Conservation (phyloP, 2,329 filamentous ascomycete genomes). For the Alternaria triticina region DNA sequence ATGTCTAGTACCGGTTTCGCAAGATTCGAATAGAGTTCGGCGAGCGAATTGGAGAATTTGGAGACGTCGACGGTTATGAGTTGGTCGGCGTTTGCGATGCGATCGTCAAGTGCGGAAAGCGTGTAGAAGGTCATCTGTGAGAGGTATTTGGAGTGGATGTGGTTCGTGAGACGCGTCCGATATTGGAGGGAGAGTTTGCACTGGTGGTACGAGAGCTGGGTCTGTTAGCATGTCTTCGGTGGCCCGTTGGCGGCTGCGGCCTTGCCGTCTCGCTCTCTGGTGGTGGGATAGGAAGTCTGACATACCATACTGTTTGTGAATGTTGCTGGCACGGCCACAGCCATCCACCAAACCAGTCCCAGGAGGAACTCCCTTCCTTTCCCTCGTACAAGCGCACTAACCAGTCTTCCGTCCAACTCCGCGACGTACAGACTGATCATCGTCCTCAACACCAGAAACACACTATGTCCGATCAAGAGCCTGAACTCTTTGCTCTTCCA, state of each 20-base stretch:
- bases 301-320: slow-evolving; percentile 98
- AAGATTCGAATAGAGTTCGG: slow-evolving; percentile 94
- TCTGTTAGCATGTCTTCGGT: slow-evolving; percentile 22
- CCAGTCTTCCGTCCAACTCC: slow-evolving; percentile 90
- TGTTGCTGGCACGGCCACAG: slow-evolving; percentile 92
- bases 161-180: slow-evolving; percentile 87
- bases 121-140: slow-evolving; percentile 99
- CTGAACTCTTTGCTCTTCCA: slow-evolving; percentile 88
- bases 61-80: slow-evolving; percentile 96
- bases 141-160: slow-evolving; percentile 94
- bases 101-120: slow-evolving; percentile 90
- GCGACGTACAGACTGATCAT: slow-evolving; percentile 95
- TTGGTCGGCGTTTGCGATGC: slow-evolving; percentile 98
- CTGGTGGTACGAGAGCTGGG: slow-evolving; percentile 91
- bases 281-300: background rate
- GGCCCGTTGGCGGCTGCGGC: background rate
- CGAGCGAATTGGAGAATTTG: slow-evolving; percentile 93
- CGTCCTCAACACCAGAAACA: slow-evolving; percentile 89
- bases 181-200: slow-evolving; percentile 93
- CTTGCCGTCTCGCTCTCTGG: background rate
- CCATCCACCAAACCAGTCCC: slow-evolving; percentile 97
- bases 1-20: slow-evolving; percentile 95
- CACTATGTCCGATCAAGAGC: slow-evolving; percentile 85
- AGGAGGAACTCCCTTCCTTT: slow-evolving; percentile 88
- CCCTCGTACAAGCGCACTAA: slow-evolving; percentile 89